Evolutionary conservation across 2,329 filamentous ascomycete genomes (phyloP).

Genomic region (Monosporascus sp.): DNA sequence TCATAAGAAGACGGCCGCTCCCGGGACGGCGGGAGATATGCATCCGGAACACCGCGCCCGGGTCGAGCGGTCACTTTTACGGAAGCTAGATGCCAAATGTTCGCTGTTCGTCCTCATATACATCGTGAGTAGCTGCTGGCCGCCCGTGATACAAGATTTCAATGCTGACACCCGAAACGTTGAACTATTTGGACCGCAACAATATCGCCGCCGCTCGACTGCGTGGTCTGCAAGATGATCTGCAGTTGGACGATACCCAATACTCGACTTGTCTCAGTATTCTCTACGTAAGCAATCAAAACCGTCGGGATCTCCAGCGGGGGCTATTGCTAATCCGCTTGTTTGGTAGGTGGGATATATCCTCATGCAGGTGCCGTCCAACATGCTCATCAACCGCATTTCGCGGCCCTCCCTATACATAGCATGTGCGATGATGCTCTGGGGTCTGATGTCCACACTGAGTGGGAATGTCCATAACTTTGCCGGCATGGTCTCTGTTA

Average conservation of each 20-base stretch:
- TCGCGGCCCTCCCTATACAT: slow-evolving; percentile 48
- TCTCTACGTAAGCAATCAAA: slow-evolving; percentile 41
- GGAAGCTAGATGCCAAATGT: slow-evolving; percentile 66
- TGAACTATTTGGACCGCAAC: slow-evolving; percentile 67
- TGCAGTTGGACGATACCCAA: slow-evolving; percentile 47
- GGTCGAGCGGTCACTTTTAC: slow-evolving; percentile 61
- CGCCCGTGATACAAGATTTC: not conserved
- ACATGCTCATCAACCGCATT: slow-evolving; percentile 53
- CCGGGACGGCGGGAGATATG: slow-evolving; percentile 14
- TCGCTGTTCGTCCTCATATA: slow-evolving; percentile 70
- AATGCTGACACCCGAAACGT: slow-evolving; percentile 10
- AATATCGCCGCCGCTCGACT: slow-evolving; percentile 64
- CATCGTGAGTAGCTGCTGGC: slow-evolving; percentile 34
- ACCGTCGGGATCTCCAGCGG: too few species aligned
- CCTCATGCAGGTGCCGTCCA: slow-evolving; percentile 57
- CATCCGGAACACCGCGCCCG: slow-evolving; percentile 44
- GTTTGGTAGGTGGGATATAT: slow-evolving; percentile 48
- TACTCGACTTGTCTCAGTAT: slow-evolving; percentile 62
- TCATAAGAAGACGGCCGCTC: not conserved
- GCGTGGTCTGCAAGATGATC: slow-evolving; percentile 58
- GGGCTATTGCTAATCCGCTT: not conserved
- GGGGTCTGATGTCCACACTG: slow-evolving; percentile 56
- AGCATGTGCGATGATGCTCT: slow-evolving; percentile 47
- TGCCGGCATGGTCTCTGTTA: slow-evolving; percentile 47
- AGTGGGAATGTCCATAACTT: slow-evolving; percentile 50